Evolutionary conservation across 345 rosid genomes (phyloP), one percentile per base, ranked within the genome.

Genomic region (Citrus sp.): DNA sequence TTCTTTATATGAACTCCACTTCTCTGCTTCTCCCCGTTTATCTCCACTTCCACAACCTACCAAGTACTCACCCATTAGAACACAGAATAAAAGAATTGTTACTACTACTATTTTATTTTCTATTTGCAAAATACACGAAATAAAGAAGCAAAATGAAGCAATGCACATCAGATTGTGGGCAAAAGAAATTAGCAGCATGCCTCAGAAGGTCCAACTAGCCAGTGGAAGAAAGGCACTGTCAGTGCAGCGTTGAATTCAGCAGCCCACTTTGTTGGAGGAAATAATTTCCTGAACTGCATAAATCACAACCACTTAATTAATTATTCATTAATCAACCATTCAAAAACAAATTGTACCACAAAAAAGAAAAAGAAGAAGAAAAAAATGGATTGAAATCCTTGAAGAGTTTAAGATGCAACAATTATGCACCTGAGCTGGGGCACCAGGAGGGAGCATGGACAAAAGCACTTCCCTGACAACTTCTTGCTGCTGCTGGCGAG

Each of bases 171-270:
- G 55, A 55, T 14, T 8, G 37, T 27, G 24, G 59, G 35, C 64
- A 30, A 60, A 27, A 72, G 30, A 67, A 9, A 34, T 64, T 42
- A 51, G 34, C 38, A 35, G 24, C 18, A 74, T 87, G 90, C 98
- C 94, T 93, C 89, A 76, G 99, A 91, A 63, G 98, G 99, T 46
- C 99, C 98, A 75, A 92, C 99, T 58, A 96, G 80, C 99, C 98
- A 96, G 60, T 90, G 92, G 85, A 93, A 93, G 89, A 93, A 93
- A 68, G 99, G 98, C 68, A 94, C 98, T 0, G 98, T 96, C 59
- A 96, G 86, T 75, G 91, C 92, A 60, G 99, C 98, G 81, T 93
- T 93, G 86, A 96, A 96, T 86, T 96, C 98, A 21, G 90, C 97
- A 9, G 98, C 97, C 99, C 98, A 96, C 79, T 85, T 92, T 37